Evolutionary conservation across 768 basidiomycete genomes (phyloP).

Genomic region (Royoungia palumana): DNA sequence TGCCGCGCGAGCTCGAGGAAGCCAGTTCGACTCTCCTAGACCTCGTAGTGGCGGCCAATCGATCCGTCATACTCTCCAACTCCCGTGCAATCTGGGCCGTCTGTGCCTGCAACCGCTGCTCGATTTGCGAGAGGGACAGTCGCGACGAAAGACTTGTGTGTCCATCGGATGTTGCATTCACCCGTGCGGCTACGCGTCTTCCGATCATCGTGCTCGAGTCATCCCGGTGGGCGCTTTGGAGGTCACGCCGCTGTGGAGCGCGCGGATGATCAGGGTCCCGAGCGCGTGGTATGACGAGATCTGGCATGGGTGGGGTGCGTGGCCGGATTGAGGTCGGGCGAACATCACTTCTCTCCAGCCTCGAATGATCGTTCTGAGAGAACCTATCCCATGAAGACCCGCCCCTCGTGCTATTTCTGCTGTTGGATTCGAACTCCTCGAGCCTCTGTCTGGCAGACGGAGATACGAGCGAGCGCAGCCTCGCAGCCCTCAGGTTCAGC

Average conservation of each 20-base stretch:
- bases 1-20: slow-evolving; percentile 8
- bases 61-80: slow-evolving; percentile 31
- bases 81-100: slow-evolving; percentile 32
- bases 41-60: slow-evolving; percentile 19
- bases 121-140: slow-evolving; percentile 23
- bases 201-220: slow-evolving; percentile 35
- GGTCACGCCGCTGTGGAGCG: slow-evolving; percentile 16
- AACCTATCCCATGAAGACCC: slow-evolving; percentile 22
- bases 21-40: slow-evolving; percentile 25
- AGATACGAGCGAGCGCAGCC: slow-evolving; percentile 29
- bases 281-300: slow-evolving; percentile 22
- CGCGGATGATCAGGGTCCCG: slow-evolving; percentile 16
- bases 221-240: slow-evolving; percentile 20
- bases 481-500: slow-evolving; percentile 26
- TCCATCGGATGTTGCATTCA: slow-evolving; percentile 18
- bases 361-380: slow-evolving; percentile 16
- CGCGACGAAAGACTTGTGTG: slow-evolving; percentile 17
- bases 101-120: slow-evolving; percentile 29
- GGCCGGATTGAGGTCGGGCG: slow-evolving; percentile 14
- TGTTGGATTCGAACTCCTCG: slow-evolving; percentile 29
- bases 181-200: slow-evolving; percentile 33
- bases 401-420: slow-evolving; percentile 8
- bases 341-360: slow-evolving; percentile 14
- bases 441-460: slow-evolving; percentile 32
- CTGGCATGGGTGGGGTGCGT: slow-evolving; percentile 31